These are phyloP conservation scores for Babesia bigemina DNA, from an alignment of 169 alveolate species.

Conservation along the genomic window DNA sequence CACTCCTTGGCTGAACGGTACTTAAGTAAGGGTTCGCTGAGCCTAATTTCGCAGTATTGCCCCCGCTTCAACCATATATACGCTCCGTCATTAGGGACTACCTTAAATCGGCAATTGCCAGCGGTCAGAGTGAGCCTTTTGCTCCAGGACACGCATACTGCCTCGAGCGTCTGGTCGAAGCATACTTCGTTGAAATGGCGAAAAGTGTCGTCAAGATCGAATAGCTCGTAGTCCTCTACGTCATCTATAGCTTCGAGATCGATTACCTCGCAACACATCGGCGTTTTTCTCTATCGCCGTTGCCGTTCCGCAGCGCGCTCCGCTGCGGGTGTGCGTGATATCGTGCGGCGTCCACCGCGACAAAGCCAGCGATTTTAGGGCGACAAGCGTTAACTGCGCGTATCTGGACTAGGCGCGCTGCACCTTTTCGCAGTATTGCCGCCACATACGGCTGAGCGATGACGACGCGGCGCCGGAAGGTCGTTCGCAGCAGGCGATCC, in stretches of 20 bases:
- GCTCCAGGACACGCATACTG: constrained; percentile 88
- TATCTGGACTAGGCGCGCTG: background rate
- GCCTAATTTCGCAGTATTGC: constrained; percentile 88
- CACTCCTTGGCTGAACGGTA: constrained; percentile 88
- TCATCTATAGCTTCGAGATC: constrained; percentile 42
- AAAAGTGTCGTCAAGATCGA: constrained; percentile 82
- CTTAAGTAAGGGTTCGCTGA: constrained; percentile 90
- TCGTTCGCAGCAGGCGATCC: background rate
- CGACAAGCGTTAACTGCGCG: background rate
- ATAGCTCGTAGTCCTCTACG: constrained; percentile 66
- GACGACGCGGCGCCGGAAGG: constrained; percentile 1
- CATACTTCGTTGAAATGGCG: constrained; percentile 79
- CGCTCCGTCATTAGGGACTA: background rate
- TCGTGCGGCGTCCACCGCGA: background rate
- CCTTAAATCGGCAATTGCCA: constrained; percentile 85
- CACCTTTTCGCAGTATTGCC: background rate
- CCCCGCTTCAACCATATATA: constrained; percentile 37
- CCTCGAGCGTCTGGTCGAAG: constrained; percentile 78
- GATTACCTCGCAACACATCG: constrained; percentile 36
- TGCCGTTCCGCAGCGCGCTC: background rate
- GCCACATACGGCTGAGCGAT: background rate
- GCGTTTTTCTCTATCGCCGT: background rate
- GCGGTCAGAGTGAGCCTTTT: constrained; percentile 91
- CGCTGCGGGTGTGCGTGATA: background rate
- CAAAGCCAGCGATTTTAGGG: background rate